These are phyloP conservation scores for Claviceps africana DNA, from an alignment of 2,329 filamentous ascomycete species.

Conservation along the genomic window DNA sequence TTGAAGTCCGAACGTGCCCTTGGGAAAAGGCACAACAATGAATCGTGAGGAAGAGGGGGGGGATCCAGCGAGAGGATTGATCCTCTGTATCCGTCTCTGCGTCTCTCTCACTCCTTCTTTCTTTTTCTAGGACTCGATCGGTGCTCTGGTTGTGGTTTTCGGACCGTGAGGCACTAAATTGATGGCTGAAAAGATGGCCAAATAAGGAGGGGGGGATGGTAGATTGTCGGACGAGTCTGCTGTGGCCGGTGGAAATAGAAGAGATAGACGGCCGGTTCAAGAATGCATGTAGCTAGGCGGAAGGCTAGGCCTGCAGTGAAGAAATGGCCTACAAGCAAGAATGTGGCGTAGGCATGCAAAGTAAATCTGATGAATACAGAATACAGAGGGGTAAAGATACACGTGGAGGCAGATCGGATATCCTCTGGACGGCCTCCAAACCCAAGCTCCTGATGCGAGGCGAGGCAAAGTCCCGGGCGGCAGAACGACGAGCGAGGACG, in stretches of 20 bases:
- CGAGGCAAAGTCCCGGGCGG: neutral
- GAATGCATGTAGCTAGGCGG: neutral
- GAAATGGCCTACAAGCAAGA: neutral
- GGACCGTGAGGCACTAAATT: neutral
- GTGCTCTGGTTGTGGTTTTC: neutral
- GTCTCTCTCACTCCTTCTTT: neutral
- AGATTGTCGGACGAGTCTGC: neutral
- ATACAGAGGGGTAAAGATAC: neutral
- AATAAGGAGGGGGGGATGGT: too few species aligned
- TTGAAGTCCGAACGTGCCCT: constrained; percentile 50
- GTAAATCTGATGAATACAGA: neutral
- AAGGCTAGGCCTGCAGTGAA: neutral
- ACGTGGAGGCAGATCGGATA: neutral
- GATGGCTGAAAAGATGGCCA: neutral
- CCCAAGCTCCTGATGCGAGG: too few species aligned
- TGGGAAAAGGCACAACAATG: constrained; percentile 30
- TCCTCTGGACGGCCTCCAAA: neutral
- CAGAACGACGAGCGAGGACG: neutral
- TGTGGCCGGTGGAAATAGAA: neutral
- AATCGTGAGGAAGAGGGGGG: neutral
- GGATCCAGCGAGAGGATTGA: neutral
- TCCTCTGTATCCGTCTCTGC: neutral
- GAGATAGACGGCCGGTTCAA: neutral
- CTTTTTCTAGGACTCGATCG: neutral
- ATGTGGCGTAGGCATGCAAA: neutral